Conservation (phyloP, 257 asterid genomes). For the Plantago elongata region DNA sequence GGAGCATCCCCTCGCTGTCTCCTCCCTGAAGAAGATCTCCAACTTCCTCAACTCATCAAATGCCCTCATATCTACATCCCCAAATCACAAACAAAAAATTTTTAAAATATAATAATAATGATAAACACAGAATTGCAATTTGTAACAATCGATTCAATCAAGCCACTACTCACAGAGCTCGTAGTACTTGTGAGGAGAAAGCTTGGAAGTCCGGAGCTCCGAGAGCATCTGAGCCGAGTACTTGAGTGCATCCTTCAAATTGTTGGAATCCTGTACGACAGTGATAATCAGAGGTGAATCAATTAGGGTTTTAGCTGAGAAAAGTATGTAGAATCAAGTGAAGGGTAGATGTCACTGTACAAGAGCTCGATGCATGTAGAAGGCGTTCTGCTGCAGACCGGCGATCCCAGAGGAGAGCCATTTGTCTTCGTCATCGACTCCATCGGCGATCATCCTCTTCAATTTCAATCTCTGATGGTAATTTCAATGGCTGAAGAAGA, state of each 20-base stretch:
- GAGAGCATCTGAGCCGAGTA: conserved; percentile 99
- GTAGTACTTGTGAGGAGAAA: conserved; percentile 97
- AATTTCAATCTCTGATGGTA: not conserved
- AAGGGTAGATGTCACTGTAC: conserved; percentile 28
- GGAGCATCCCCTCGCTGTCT: conserved; percentile 84
- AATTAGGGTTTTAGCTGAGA: conserved; percentile 41
- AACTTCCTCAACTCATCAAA: conserved; percentile 95
- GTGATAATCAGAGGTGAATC: conserved; percentile 16
- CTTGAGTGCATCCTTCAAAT: conserved; percentile 92
- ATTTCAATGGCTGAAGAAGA: not conserved
- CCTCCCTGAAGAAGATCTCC: conserved; percentile 89
- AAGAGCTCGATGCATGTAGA: conserved; percentile 96
- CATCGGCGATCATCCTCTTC: conserved; percentile 50
- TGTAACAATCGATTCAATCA: conserved; percentile 1
- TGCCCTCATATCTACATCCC: conserved; percentile 84
- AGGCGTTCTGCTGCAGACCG: conserved; percentile 97
- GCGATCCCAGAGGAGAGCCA: conserved; percentile 96
- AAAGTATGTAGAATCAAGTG: not conserved
- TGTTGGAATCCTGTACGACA: conserved; percentile 67
- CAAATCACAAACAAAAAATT: conserved; percentile 10
- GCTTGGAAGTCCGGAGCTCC: conserved; percentile 96
- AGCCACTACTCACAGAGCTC: conserved; percentile 52
- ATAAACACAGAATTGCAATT: not conserved
- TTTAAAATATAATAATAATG: not conserved
- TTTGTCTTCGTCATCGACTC: conserved; percentile 90